A percentile compares a stretch with the other conserved stretches of the same genome.
Evolutionary conservation across 371 early-diverging fungal genomes (phyloP).

Genomic region (Mucor circinelloides): DNA sequence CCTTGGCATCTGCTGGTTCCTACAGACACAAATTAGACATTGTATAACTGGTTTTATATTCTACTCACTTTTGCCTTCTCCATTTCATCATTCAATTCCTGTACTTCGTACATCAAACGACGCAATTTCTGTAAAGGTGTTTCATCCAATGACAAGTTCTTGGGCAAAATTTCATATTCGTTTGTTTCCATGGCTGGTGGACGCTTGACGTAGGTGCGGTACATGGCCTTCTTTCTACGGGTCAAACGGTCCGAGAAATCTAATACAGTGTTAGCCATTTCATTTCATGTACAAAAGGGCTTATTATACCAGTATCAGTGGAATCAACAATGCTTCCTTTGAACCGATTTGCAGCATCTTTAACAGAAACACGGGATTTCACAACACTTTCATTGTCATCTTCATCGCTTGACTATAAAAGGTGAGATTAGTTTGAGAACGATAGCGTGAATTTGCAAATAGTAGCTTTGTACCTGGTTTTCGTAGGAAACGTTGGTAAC

Average conservation of each 20-base stretch:
- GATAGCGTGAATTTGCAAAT: neutral
- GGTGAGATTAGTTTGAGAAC: neutral
- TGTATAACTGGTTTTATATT: neutral
- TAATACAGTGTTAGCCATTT: slow-evolving; percentile 1
- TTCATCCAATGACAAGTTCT: slow-evolving; percentile 62
- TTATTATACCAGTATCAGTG: slow-evolving; percentile 40
- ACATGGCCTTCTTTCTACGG: slow-evolving; percentile 67
- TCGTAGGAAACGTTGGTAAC: slow-evolving; percentile 54
- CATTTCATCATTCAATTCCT: slow-evolving; percentile 76
- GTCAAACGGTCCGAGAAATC: slow-evolving; percentile 70
- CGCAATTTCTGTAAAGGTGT: slow-evolving; percentile 77
- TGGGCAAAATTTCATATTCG: slow-evolving; percentile 68
- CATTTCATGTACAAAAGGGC: neutral
- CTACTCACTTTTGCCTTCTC: slow-evolving; percentile 54
- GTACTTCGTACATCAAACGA: slow-evolving; percentile 80
- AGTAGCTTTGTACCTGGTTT: slow-evolving; percentile 49
- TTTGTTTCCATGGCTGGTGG: slow-evolving; percentile 60
- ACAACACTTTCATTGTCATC: slow-evolving; percentile 60
- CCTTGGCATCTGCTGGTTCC: slow-evolving; percentile 28
- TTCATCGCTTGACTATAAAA: slow-evolving; percentile 55
- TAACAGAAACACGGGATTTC: slow-evolving; percentile 55
- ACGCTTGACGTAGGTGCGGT: slow-evolving; percentile 62
- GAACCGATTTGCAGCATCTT: slow-evolving; percentile 63
- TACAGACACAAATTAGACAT: neutral
- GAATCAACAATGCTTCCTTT: slow-evolving; percentile 53